phyloP scores from a whole-genome alignment of 1,139 yeast species.

The Geotrichum australiense region DNA sequence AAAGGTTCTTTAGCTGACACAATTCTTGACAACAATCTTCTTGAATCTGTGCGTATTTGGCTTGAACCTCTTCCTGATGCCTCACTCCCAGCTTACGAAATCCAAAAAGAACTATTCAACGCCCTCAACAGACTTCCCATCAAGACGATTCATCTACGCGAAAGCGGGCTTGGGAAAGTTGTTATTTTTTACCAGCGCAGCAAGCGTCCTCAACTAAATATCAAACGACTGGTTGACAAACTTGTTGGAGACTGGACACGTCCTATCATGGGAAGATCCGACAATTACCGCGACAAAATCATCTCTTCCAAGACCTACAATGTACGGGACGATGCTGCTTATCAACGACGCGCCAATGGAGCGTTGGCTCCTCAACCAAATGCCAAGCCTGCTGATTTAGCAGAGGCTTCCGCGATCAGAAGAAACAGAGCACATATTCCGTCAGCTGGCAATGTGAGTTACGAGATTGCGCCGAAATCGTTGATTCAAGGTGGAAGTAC shows the following conservation, averaged over 20 bases:
- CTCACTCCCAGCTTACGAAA: conserved; percentile 92
- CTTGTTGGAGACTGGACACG: conserved; percentile 97
- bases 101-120: conserved; percentile 77
- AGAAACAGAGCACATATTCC: conserved; percentile 95
- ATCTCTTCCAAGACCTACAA: conserved; percentile 68
- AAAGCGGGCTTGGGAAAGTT: conserved; percentile 90
- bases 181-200: conserved; percentile 90
- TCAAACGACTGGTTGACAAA: conserved; percentile 84
- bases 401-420: conserved; percentile 81
- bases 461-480: conserved; percentile 83
- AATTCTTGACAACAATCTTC: conserved; percentile 83
- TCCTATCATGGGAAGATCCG: conserved; percentile 93
- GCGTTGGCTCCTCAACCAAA: conserved; percentile 21
- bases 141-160: conserved; percentile 90
- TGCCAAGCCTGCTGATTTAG: conserved; percentile 48
- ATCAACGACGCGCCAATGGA: conserved; percentile 19
- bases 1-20: conserved; percentile 84
- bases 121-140: conserved; percentile 77
- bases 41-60: conserved; percentile 95
- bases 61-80: conserved; percentile 97
- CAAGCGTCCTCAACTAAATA: conserved; percentile 76
- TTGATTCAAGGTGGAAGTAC: conserved; percentile 35
- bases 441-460: conserved; percentile 77
- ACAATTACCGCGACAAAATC: conserved; percentile 83
- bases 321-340: conserved; percentile 33